Base-by-base conservation (phyloP, 352 stramenopile genomes). In the Thalassiosira livingstoniorum region DNA sequence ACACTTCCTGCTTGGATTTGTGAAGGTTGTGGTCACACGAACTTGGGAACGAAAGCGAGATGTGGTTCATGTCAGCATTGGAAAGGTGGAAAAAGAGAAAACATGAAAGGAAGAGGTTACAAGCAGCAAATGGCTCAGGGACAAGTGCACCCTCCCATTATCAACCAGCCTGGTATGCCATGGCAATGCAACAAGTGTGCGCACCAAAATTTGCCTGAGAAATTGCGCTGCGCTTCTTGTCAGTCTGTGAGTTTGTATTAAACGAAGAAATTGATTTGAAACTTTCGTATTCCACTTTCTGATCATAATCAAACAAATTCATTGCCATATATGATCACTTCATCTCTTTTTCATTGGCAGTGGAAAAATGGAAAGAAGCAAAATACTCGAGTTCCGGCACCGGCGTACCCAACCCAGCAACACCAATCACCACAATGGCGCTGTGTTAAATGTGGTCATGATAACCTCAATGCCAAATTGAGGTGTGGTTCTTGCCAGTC, bases 121-220 rank as follows among this genome's bases (percentile, higher is more conserved):
- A 23, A 64, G 1, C 25, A 32, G 15, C 53, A 23, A 61, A 3
- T 10, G 34, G 31, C 2, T 23, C 2, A 64, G 34, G 3, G 39
- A 47, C 39, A 47, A 47, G 39, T 47, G 39, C 15, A 18, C 42
- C 42, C 42, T 18, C 10, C 42, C 10, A 15, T 65, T 18, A 21
- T 10, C 23, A 31, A 76, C 51, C 68, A 51, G 18, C 37, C 35
- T 18, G 60, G 68, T 51, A 62, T 31, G 35, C 68, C 68, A 37
- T 77, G 68, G 68, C 27, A 77, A 34, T 77, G 68, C 51, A 29
- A 21, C 13, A 53, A 58, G 31, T 77, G 68, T 55, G 54, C 54
- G 2, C 15, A 61, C 4, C 18, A 47, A 7, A 77, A 77, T 51
- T 35, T 29, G 37, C 15, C 61, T 13, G 51, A 1, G 2, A 78